phyloP scores from a whole-genome alignment of 1,139 yeast species.

The Hemisphaericaspora xylanilytica region DNA sequence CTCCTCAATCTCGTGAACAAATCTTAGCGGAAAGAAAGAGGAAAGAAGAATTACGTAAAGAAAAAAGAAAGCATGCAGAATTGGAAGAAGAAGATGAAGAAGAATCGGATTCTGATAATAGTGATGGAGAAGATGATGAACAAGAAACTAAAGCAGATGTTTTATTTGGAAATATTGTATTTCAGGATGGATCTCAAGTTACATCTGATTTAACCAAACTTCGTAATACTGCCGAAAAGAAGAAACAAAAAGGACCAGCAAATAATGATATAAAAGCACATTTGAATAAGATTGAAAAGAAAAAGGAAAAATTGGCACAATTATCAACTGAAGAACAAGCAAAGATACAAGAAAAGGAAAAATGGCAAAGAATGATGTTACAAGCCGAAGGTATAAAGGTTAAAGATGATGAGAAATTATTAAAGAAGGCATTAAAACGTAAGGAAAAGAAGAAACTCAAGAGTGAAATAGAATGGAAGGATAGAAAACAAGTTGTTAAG shows the following conservation, averaged over 20 bases:
- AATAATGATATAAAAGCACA: constrained; percentile 84
- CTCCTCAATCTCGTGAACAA: constrained; percentile 78
- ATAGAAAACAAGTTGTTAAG: constrained; percentile 74
- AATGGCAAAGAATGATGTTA: constrained; percentile 81
- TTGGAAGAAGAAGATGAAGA: constrained; percentile 33
- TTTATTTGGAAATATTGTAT: constrained; percentile 78
- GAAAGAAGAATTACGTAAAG: constrained; percentile 41
- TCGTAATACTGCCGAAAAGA: constrained; percentile 49
- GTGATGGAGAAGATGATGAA: constrained; percentile 34
- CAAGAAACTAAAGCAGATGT: constrained; percentile 41
- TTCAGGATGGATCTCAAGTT: constrained; percentile 79
- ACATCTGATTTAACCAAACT: constrained; percentile 69
- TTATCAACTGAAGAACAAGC: constrained; percentile 65
- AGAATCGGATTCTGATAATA: constrained; percentile 38
- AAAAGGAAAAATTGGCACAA: constrained; percentile 59
- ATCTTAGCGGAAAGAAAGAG: constrained; percentile 58
- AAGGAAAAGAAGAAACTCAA: constrained; percentile 77
- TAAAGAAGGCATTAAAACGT: constrained; percentile 81
- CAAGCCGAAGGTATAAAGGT: constrained; percentile 88
- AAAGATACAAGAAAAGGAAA: constrained; percentile 63
- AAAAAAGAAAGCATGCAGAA: constrained; percentile 37
- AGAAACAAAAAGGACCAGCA: constrained; percentile 76
- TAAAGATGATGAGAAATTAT: constrained; percentile 83
- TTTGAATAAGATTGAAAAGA: constrained; percentile 68
- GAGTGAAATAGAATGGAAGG: constrained; percentile 85